phyloP scores from a whole-genome alignment of 257 asterid genomes.

The Nicotiana knightiana region DNA sequence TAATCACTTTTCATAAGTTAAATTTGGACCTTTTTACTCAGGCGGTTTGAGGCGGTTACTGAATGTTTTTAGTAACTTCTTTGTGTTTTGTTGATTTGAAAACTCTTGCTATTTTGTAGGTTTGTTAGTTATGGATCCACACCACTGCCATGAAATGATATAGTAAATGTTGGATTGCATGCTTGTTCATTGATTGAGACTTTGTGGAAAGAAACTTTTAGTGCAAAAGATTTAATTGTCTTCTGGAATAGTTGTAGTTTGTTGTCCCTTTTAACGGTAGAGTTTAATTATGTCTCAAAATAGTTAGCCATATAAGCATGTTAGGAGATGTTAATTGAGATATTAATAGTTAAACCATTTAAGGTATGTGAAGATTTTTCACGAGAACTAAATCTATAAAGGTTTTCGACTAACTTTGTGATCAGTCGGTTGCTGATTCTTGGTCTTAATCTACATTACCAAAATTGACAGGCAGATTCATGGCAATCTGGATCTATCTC shows the following conservation, averaged over 20 bases:
- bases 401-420: background rate
- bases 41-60: constrained; percentile 4
- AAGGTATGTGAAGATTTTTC: background rate
- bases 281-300: background rate
- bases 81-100: background rate
- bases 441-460: background rate
- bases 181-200: background rate
- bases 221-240: background rate
- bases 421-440: background rate
- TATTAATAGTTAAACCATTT: background rate
- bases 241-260: no score
- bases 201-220: background rate
- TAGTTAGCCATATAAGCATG: background rate
- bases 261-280: background rate
- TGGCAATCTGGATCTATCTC: constrained; percentile 76
- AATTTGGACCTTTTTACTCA: background rate
- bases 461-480: constrained; percentile 48
- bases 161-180: background rate
- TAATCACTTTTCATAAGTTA: background rate
- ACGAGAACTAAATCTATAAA: background rate
- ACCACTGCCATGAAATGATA: background rate
- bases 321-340: background rate
- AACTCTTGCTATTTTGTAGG: background rate
- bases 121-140: background rate
- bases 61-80: background rate